Base-by-base conservation (phyloP, 1,284 basidiomycete species). In the Ceratobasidium sp. region DNA sequence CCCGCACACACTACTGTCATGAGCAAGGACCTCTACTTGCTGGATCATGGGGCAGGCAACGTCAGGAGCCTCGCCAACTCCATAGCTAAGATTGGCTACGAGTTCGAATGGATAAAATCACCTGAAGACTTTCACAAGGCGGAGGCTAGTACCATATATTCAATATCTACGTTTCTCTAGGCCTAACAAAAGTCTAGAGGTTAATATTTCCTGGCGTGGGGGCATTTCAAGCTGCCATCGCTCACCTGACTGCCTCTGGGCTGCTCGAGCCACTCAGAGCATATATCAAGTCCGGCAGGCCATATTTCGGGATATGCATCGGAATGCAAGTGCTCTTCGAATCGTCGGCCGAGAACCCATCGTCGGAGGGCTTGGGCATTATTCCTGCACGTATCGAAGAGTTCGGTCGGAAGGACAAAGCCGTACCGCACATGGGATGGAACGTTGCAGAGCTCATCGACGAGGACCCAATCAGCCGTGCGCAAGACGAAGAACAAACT, bases 341-440 rank as follows among this genome's bases (percentile, higher is more conserved):
- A 80, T 91, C 92, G 7, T 99, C 97, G 7, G 86, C 90, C 78
- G 96, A 98, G 85, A 92, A 88, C 54, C 87, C 88, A 18, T 81
- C 82, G 14, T 87, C 88, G 66, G 82, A 83, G 18, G 95, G 95
- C 16, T 87, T 96, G n/a, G 93, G 90, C 8, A 84, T 93, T 81
- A 91, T 96, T 80, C 92, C 93, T 27, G 89, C 87, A 78, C 86
- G 88, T 44, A 93, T 96, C 80, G 88, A 90, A 73, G 85, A 86
- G n/a, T 96, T 96, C 81, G 86, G 88, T 79, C 27, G 77, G 27
- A 86, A 74, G 67, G 88, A 91, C 81, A 99, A 99, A 86, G 88
- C 94, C 1, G 97, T 99, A 1, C 98, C 98, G 23, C 97, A 99
- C 87, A 99, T 99, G 88, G 98, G 98, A 70, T 99, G 98, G 98